Base-by-base conservation (phyloP, 257 asterid species). In the Penstemon newberryi region DNA sequence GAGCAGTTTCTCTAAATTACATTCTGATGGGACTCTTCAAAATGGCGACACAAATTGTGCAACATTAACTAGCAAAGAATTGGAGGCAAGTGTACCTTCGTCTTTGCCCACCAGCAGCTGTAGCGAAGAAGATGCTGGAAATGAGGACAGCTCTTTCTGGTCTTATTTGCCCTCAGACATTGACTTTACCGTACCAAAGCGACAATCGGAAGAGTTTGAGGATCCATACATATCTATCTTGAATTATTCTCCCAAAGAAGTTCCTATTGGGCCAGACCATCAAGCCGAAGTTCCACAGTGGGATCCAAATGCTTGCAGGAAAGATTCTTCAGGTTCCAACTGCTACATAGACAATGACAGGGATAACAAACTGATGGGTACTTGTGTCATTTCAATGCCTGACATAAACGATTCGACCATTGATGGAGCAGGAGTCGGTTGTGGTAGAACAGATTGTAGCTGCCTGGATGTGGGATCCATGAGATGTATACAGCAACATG, bases 211-310 rank as follows among this genome's bases (percentile, higher is more conserved):
- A 67, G 82, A 63, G 45, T 60, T 46, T 25, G 76, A 77, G 63
- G 85, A 87, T 68, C 73, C 82, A 9, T 80, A 74, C 66, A 6
- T 82, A 25, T 25, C 33, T 25, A 1, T 2, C 2, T 40, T 76
- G 42, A 69, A 71, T 69, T 12, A 51, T 68, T 60, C 80, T 63
- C 85, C 81, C 44, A 85, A 66, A 69, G 73, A 15, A 18, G 80
- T 85, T 66, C 86, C 85, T 8, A 4, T 90, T 49, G 99, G 97
- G 42, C 88, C 81, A 4, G 82, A 83, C 70, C 66, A 78, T 75
- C 97, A 93, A 73, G 96, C 92, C 56, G 85, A 75, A 53, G 43
- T 90, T n/a, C 96, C 92, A 36, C 57, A 25, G n/a, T 90, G 87
- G 88, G 70, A 63, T 66, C 89, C 78, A 12, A 66, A 43, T 54